phyloP scores from a whole-genome alignment of 768 basidiomycete species.

The Roridomyces roridus region DNA sequence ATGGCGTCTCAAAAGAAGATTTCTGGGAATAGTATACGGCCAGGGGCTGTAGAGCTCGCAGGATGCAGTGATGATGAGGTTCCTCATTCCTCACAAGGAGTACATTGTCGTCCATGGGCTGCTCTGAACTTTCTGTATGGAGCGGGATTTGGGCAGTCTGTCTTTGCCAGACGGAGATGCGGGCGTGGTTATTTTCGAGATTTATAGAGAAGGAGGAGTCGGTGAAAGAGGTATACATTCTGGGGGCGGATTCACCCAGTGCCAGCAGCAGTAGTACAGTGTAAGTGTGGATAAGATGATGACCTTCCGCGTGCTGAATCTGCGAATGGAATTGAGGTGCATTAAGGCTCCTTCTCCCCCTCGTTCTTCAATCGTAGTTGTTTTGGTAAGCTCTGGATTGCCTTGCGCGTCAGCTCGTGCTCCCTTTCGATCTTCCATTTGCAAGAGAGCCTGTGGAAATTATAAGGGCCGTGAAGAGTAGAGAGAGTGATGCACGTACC shows the following conservation, averaged over 20 bases:
- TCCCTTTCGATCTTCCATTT: neutral
- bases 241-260: slow-evolving; percentile 76
- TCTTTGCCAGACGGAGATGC: slow-evolving; percentile 49
- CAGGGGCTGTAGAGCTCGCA: too few relatives aligned
- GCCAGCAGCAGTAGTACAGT: slow-evolving; percentile 75
- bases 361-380: slow-evolving; percentile 23
- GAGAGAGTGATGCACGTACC: slow-evolving; percentile 55
- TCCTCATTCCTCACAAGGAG: slow-evolving; percentile 64
- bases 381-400: slow-evolving; percentile 18
- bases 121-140: slow-evolving; percentile 66
- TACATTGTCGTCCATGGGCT: slow-evolving; percentile 78
- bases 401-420: slow-evolving; percentile 13
- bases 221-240: slow-evolving; percentile 63
- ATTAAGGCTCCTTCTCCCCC: too few relatives aligned
- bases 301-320: neutral
- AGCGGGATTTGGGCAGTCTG: slow-evolving; percentile 24
- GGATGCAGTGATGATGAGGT: slow-evolving; percentile 72
- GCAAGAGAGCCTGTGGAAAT: slow-evolving; percentile 8
- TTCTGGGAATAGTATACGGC: neutral
- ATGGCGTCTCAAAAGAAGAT: too few relatives aligned
- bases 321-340: slow-evolving; percentile 43
- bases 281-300: slow-evolving; percentile 36
- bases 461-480: neutral
- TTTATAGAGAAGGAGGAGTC: slow-evolving; percentile 62
- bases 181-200: slow-evolving; percentile 42